Percentiles rank a stretch among this genome's conserved stretches.
These are phyloP conservation scores for Borovskyia barvae DNA, from an alignment of 208 protist species.

Conservation along the genomic window DNA sequence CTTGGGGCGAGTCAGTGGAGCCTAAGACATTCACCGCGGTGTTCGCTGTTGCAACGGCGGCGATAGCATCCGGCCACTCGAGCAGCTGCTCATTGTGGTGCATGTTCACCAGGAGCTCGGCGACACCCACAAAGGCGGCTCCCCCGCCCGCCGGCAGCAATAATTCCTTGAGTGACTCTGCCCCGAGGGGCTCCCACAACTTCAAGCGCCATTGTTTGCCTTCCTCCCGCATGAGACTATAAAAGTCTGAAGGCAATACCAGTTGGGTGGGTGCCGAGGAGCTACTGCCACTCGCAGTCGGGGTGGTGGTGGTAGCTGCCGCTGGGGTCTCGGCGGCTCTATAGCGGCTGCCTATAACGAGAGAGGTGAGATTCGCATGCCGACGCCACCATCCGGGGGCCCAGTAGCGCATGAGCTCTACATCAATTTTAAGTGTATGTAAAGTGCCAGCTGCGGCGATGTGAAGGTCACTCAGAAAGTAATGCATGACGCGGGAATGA, in stretches of 20 bases:
- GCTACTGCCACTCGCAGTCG: background rate
- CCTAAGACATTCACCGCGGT: background rate
- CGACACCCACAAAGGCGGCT: conserved; percentile 32
- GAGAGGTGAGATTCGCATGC: conserved; percentile 33
- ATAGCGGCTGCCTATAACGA: conserved; percentile 50
- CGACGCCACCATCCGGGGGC: conserved; percentile 74
- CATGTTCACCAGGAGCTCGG: conserved; percentile 69
- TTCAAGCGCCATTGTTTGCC: conserved; percentile 54
- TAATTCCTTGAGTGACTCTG: conserved; percentile 29
- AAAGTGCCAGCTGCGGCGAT: conserved; percentile 48
- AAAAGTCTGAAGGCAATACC: conserved; percentile 49
- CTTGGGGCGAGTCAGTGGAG: background rate
- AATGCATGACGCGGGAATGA: conserved; percentile 16
- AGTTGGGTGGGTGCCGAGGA: background rate
- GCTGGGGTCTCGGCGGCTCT: conserved; percentile 18
- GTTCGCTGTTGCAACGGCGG: background rate
- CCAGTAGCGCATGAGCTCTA: conserved; percentile 57
- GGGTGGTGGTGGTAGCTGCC: conserved; percentile 19
- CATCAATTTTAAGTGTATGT: conserved; percentile 60
- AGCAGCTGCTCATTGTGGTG: conserved; percentile 30
- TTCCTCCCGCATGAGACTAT: conserved; percentile 39
- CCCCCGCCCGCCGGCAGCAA: conserved; percentile 26
- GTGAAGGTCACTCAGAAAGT: conserved; percentile 77
- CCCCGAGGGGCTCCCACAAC: conserved; percentile 65
- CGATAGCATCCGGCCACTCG: conserved; percentile 14